Evolutionary conservation across 352 stramenopile species (phyloP), one percentile per base, ranked within the genome.

Genomic region (Phytophthora citricola): DNA sequence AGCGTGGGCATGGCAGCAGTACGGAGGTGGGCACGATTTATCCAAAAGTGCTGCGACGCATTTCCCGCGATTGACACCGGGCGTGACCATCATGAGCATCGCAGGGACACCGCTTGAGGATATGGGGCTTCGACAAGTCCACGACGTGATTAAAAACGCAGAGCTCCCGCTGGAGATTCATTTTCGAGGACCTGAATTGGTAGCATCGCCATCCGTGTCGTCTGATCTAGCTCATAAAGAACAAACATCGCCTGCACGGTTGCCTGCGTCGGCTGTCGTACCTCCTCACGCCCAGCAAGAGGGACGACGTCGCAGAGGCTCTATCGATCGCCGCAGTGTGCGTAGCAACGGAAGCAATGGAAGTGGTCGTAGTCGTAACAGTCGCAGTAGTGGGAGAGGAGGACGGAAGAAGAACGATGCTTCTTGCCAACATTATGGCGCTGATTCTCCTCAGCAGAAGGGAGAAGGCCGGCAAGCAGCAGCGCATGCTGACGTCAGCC

Each of bases 1-100:
- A 92, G 63, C 82, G 91, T 44, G 81, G 86, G 14, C 78, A 83
- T 62, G 83, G 92, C 63, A 60, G 61, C 15, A 76, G 64, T 27
- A 93, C 81, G 1, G 86, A 93, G 38, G 87, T 96, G 5, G 87
- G 85, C 15, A 93, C 85, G n/a, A 92, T 94, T 60, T 93, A 93
- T 49, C 85, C 88, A 1, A 87, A 49, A 93, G 85, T 49, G 79
- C 77, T 2, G 83, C 80, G 10, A 92, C 85, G 10, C 84, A 91
- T 63, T 96, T 95, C 66, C 70, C 75, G 7, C 82, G 89, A 5
- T 65, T 96, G 11, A 58, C 79, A 43, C 75, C 85, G 1, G 87
- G 89, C n/a, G 76, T 92, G 24, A 81, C 76, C 5, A 85, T 96
- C 54, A 74, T 93, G 26, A 79, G 83, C 59, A 93, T 94, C 64